phyloP scores from a whole-genome alignment of 768 basidiomycete species.

The Amanita jacksonii region DNA sequence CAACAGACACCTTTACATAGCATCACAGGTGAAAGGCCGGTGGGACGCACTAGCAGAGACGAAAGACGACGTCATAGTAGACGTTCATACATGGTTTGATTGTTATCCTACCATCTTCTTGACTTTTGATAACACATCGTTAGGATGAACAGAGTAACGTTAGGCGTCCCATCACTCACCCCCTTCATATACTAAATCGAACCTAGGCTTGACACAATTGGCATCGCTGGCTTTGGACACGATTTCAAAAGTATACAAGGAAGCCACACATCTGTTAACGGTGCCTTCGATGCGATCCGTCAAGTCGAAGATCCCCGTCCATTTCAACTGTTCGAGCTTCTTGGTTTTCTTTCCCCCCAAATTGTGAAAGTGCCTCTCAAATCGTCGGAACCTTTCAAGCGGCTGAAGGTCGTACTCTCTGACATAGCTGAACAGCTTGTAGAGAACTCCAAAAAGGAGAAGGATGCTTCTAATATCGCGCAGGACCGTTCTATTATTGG shows the following conservation, averaged over 20 bases:
- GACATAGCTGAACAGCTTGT: constrained; percentile 31
- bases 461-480: constrained; percentile 14
- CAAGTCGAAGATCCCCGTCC: too few relatives aligned
- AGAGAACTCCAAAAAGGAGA: constrained; percentile 24
- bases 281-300: too few relatives aligned
- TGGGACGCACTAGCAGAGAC: constrained; percentile 2
- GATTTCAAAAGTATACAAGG: constrained; percentile 46
- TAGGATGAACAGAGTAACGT: constrained; percentile 41
- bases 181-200: neutral
- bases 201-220: constrained; percentile 36
- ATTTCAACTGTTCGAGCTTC: constrained; percentile 26
- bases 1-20: neutral
- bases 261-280: constrained; percentile 30
- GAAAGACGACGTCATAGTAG: neutral
- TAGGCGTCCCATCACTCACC: constrained; percentile 9
- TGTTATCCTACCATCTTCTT: neutral
- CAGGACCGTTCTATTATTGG: constrained; percentile 33
- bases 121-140: neutral
- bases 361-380: constrained; percentile 27
- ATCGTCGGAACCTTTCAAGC: constrained; percentile 18
- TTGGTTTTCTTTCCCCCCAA: constrained; percentile 20
- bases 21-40: neutral
- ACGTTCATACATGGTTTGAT: constrained; percentile 3
- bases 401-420: constrained; percentile 25
- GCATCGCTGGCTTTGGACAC: constrained; percentile 41